A percentile compares a stretch with the other conserved stretches of the same genome.
Evolutionary conservation across 805 yeast genomes (phyloP).

Genomic region (Candida nanaspora): DNA sequence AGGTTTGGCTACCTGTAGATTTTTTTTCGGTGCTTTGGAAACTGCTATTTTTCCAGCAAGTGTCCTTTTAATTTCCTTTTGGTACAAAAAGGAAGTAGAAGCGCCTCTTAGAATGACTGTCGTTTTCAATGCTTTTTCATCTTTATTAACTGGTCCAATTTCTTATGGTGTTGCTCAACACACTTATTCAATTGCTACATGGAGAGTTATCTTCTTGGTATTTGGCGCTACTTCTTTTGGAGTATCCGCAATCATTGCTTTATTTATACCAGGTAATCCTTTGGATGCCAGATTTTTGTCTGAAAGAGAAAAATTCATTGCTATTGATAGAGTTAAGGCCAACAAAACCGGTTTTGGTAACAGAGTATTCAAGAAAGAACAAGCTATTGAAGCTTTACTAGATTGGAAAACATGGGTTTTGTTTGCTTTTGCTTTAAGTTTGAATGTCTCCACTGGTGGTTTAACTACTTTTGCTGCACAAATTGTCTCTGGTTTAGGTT

Average conservation of each 20-base stretch:
- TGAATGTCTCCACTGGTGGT: conserved; percentile 54
- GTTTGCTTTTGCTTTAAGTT: conserved; percentile 28
- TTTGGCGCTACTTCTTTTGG: conserved; percentile 37
- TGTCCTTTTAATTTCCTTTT: conserved; percentile 23
- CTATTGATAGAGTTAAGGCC: conserved; percentile 21
- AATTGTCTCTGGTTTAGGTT: conserved; percentile 33
- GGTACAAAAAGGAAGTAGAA: conserved; percentile 17
- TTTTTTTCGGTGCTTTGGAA: conserved; percentile 35
- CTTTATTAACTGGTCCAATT: conserved; percentile 21
- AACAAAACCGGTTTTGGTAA: conserved; percentile 40
- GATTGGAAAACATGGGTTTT: conserved; percentile 29
- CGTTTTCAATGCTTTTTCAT: conserved; percentile 25
- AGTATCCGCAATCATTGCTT: conserved; percentile 9
- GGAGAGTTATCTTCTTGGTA: conserved; percentile 37
- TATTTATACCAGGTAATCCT: conserved; percentile 36
- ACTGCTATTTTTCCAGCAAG: conserved; percentile 30
- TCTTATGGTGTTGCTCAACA: conserved; percentile 18
- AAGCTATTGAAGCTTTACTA: conserved; percentile 33
- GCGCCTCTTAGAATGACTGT: conserved; percentile 18
- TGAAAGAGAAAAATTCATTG: conserved; percentile 27
- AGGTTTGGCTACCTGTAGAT: conserved; percentile 37
- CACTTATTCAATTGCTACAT: conserved; percentile 29
- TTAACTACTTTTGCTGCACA: conserved; percentile 41
- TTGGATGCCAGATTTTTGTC: conserved; percentile 34
- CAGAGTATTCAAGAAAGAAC: conserved; percentile 31